phyloP scores from a whole-genome alignment of 129 eudicot species.

The Cynara cardunculus region DNA sequence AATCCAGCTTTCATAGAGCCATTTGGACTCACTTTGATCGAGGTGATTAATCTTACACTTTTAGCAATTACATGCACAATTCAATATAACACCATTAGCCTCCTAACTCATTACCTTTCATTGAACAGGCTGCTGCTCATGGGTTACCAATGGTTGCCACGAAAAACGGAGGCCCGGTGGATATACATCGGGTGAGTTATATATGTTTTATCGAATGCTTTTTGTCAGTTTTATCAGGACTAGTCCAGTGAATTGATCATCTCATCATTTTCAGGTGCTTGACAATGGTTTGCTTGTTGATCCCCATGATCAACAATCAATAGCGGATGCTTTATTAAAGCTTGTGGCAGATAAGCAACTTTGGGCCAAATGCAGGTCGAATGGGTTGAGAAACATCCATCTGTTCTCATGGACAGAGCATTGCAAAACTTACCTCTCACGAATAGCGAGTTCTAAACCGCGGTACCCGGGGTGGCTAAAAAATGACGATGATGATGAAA shows the following conservation, averaged over 20 bases:
- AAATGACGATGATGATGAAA: constrained; percentile 62
- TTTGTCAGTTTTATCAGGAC: neutral
- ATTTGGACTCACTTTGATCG: constrained; percentile 94
- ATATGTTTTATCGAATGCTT: neutral
- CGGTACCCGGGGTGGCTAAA: constrained; percentile 93
- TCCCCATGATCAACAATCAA: constrained; percentile 92
- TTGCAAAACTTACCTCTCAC: constrained; percentile 79
- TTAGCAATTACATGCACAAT: neutral
- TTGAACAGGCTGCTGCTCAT: constrained; percentile 93
- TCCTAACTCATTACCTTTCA: constrained; percentile 5
- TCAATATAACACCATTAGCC: neutral
- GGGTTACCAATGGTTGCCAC: constrained; percentile 99
- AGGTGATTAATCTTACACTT: constrained; percentile 42
- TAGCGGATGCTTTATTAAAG: constrained; percentile 88
- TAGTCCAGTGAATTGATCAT: constrained; percentile 12
- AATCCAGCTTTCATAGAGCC: constrained; percentile 99
- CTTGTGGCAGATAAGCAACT: constrained; percentile 94
- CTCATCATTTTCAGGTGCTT: constrained; percentile 59
- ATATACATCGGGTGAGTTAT: constrained; percentile 73
- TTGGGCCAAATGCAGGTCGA: constrained; percentile 90
- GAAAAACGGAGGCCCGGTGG: constrained; percentile 98
- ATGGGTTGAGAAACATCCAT: constrained; percentile 87
- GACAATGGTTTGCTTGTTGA: constrained; percentile 95
- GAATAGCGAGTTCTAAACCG: constrained; percentile 82
- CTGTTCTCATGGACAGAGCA: constrained; percentile 98